Evolutionary conservation across 441 rosid genomes (phyloP), one percentile per base, ranked within the genome.

Genomic region (Melastoma candidum): DNA sequence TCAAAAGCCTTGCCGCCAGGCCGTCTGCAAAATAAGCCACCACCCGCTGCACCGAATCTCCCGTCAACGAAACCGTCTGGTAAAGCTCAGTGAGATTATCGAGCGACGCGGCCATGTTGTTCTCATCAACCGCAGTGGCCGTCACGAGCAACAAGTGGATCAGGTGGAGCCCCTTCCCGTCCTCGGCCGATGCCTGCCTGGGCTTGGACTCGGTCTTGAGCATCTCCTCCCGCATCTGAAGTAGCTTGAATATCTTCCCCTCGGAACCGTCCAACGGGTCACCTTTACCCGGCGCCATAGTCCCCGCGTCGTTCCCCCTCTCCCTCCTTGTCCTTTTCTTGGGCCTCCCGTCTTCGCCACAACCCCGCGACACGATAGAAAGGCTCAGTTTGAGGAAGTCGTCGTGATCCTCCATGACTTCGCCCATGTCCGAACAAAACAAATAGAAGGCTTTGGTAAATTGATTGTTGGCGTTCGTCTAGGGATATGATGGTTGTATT

Each of bases 11-110:
- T 0, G 84, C 82, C 0, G 80, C 58, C n/a, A 83, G 55, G 32
- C 84, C 90, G 7, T 80, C 84, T 0, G 81, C 65, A 13, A 78
- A 83, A 12, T 80, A 72, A 44, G 83, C 90, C 7, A 83, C 81
- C 0, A 80, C 84, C 26, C 90, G 50, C 48, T 76, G 81, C n/a
- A 78, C 83, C 0, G 90, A 80, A 48, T 83, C 84, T 0, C 90
- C 90, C 2, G 65, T 63, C 44, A 78, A 56, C 1, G 73, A 78
- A 6, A 74, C 81, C 9, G 27, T 69, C 25, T 61, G 73, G 47
- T 78, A 83, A 3, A 83, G 61, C 39, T 80, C 71, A 2, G 60
- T 57, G 2, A 80, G 79, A 52, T 66, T 74, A 11, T 73, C 64
- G 8, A 74, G 26, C 57, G 79, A 79, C 0, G 65, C 14, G 22